phyloP scores from a whole-genome alignment of 1,284 basidiomycete species.

The Trichosporon sp. region DNA sequence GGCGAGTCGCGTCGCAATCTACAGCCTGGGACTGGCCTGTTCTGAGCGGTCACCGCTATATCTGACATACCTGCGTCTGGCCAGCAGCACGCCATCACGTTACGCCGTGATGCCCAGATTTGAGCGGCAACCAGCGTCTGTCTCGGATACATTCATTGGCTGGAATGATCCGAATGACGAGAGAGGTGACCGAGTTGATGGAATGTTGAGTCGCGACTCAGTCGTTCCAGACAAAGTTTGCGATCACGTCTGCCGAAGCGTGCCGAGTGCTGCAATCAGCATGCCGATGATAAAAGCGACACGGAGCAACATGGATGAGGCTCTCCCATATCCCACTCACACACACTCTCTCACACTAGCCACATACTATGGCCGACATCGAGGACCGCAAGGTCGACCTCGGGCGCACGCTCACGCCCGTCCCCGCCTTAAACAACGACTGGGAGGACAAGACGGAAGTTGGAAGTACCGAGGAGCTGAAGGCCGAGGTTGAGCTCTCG shows the following conservation, averaged over 20 bases:
- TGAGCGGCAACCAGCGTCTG: neutral
- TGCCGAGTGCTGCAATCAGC: neutral
- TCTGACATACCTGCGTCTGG: neutral
- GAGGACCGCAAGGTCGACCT: constrained; percentile 2
- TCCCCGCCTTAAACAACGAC: neutral
- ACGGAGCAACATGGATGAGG: neutral
- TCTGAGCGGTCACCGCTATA: neutral
- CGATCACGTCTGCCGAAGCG: neutral
- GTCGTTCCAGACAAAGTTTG: neutral
- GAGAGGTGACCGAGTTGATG: neutral
- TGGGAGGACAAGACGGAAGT: neutral
- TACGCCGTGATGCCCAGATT: neutral
- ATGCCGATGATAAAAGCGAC: neutral
- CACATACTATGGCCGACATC: neutral
- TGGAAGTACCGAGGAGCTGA: neutral
- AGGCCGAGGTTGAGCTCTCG: neutral
- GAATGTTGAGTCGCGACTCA: neutral
- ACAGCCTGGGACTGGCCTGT: neutral
- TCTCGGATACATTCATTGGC: neutral
- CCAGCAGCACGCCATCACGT: neutral
- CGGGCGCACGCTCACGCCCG: neutral
- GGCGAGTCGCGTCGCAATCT: neutral
- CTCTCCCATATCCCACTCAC: neutral
- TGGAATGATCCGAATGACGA: neutral
- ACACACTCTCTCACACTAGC: neutral